Base-by-base conservation (phyloP, 768 basidiomycete genomes). In the Boletales sp. region DNA sequence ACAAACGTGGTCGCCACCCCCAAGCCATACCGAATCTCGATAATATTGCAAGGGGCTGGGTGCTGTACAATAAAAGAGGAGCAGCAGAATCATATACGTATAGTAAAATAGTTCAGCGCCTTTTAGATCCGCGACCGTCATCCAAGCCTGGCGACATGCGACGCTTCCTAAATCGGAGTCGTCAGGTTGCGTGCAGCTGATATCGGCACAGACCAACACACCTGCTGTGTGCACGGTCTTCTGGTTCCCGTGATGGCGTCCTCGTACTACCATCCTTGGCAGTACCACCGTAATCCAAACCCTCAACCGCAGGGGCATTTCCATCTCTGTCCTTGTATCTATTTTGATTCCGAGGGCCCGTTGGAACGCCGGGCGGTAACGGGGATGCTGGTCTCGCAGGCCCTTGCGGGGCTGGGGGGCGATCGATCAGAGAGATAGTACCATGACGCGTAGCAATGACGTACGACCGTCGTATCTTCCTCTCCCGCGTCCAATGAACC, bases 311-410 rank as follows among this genome's bases (percentile, higher is more conserved):
- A 52, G 88, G 86, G 2, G 87, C 86, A 60, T 89, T 89, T 14
- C 82, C 83, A 61, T 92, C 90, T 37, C 89, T 78, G 66, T 93
- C 90, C 73, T 91, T 92, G 72, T 93, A 92, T 63, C 90, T 90
- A 63, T 88, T 89, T 67, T 88, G 87, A 65, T 91, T 91, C 39
- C 90, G 76, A 12, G 90, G 90, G 1, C 90, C 90, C 0, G 90
- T 93, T 2, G 90, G 90, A 17, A 93, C 90, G 51, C 84, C 84
- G 13, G 90, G 89, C 1, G 90, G 90, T 2, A 93, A 76, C 15
- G 90, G 90, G 0, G 90, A 92, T 7, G 89, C 86, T 5, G 90
- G 85, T 51, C 90, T 79, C 32, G 82, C 82, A 36, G 86, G 82
- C 8, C 75, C 74, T 48, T 75, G 73, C 21, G 81, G 78, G 42